A percentile compares a stretch with the other conserved stretches of the same genome.
Conservation (phyloP, 495 filamentous ascomycete genomes). For the Aspergillus indologenus region DNA sequence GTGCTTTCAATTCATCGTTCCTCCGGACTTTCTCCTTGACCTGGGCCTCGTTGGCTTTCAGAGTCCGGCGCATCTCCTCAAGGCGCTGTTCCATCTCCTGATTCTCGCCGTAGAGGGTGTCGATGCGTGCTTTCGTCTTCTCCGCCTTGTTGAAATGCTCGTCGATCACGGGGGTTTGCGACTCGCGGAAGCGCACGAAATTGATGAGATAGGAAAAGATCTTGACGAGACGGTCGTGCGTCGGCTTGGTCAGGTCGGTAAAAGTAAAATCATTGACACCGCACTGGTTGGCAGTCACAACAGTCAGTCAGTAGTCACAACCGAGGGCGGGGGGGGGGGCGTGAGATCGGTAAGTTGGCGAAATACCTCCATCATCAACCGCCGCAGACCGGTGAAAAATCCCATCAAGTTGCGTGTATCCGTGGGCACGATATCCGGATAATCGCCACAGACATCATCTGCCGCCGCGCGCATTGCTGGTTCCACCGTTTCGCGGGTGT, state of each 20-base stretch:
- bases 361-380: constrained; percentile 67
- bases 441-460: constrained; percentile 78
- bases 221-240: constrained; percentile 79
- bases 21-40: constrained; percentile 76
- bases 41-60: constrained; percentile 71
- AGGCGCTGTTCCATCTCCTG: constrained; percentile 76
- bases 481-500: constrained; percentile 84
- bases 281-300: constrained; percentile 51
- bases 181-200: constrained; percentile 94
- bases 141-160: constrained; percentile 90
- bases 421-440: constrained; percentile 74
- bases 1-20: constrained; percentile 79
- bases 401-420: constrained; percentile 92
- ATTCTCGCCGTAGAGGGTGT: constrained; percentile 80
- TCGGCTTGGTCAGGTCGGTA: constrained; percentile 82
- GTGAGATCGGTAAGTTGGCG: too few relatives aligned
- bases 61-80: constrained; percentile 73
- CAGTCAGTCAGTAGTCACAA: constrained; percentile 8
- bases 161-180: constrained; percentile 78
- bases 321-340: too few relatives aligned
- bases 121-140: constrained; percentile 77
- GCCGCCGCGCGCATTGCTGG: constrained; percentile 89
- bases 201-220: constrained; percentile 97
- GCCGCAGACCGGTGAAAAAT: constrained; percentile 77
- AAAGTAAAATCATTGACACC: constrained; percentile 92